Base-by-base conservation (phyloP, 805 yeast genomes). In the Candida sakaeoensis region DNA sequence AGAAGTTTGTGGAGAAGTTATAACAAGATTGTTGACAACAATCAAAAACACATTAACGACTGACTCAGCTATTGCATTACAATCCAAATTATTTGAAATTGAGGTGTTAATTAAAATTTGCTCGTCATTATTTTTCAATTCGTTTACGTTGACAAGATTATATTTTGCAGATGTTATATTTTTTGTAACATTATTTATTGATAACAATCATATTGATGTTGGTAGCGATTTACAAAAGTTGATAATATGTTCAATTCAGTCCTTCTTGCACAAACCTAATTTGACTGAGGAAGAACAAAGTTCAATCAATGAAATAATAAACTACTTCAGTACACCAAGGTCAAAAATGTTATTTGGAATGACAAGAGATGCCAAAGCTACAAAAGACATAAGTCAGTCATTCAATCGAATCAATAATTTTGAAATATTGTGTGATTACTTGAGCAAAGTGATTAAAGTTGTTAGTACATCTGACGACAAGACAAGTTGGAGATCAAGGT, bases 161-260 rank as follows among this genome's bases (percentile, higher is more conserved):
- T 84, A 72, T 54, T 59, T 87, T 46, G 82, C 90, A 9, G 95
- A 88, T 52, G 71, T 85, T 2, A 70, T 85, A 41, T 80, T 79
- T 50, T 68, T 86, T 44, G 74, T 83, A 22, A 74, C 91, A 0
- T 66, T 85, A 15, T 75, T 74, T 57, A 74, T 77, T 57, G 80
- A 75, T 52, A 61, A 65, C 41, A 70, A 73, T 5, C 70, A 71
- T 9, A 55, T 71, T 23, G 77, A 81, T 24, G 70, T 87, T 45
- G 78, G 95, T 40, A 57, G 60, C 13, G 79, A 73, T 26, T 63
- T 85, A 27, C 80, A 82, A 49, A 79, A 77, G 44, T 58, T 86
- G 31, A 57, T 82, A 14, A 69, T 80, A 52, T 83, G 86, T 50
- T 70, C 84, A 2, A 70, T 86, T 32, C 93, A 85, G 49, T 76